Base-by-base conservation (phyloP, 805 yeast genomes). In the Cyberlindnera euphorbiae region DNA sequence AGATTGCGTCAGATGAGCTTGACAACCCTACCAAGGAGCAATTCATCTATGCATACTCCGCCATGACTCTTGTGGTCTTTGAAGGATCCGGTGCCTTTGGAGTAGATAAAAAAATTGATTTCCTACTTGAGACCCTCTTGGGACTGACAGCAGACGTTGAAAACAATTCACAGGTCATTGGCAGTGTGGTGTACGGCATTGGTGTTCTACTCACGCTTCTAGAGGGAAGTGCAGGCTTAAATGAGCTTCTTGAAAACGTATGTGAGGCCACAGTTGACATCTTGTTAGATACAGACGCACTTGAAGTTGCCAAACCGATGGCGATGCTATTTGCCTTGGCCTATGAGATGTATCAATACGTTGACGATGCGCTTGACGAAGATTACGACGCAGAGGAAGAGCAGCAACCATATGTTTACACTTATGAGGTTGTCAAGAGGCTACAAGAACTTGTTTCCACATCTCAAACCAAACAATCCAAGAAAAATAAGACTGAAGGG, bases 401-500 rank as follows among this genome's bases (percentile, higher is more conserved):
- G 42, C 63, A 63, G 13, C 63, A 67, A 41, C 83, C 83, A 3
- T 76, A 73, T 52, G 61, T 65, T 36, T 80, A 77, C 43, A 69
- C 67, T 22, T 77, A 69, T 32, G 71, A 69, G 17, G 49, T 78
- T 8, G 53, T 62, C 21, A 50, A 56, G 15, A 62, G 62, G 4
- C 53, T 75, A 21, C 61, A 63, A 17, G 58, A 66, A 24, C 59
- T 79, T 28, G 59, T 73, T 1, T 69, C 66, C 28, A 68, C 73
- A 16, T 73, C 82, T 0, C 63, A 79, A 5, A 77, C 78, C 39
- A 73, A 67, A 35, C 52, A 77, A 4, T 71, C 80, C 18, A 81
- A 81, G 46, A 76, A 73, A 50, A 84, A 78, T 42, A 79, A 76
- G 53, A 71, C 70, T 41, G 77, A 72, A 26, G 64, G 75, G 17